Evolutionary conservation across 352 stramenopile species (phyloP).

Genomic region (Phytophthora sansomeana): DNA sequence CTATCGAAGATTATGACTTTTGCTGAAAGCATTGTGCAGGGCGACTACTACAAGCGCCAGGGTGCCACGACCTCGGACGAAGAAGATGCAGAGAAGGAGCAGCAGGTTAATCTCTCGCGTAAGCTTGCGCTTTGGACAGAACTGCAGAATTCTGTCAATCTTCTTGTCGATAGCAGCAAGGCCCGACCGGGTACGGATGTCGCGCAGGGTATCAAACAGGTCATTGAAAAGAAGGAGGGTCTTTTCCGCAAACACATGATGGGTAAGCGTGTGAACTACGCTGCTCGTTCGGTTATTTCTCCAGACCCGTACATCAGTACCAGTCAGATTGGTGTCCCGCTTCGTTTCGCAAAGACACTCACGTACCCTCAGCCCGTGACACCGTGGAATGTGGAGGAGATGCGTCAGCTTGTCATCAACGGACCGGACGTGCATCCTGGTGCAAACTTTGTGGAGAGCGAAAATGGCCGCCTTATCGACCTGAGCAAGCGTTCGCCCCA

Average conservation of each 20-base stretch:
- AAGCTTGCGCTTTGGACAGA: conserved; percentile 98
- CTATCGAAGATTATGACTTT: conserved; percentile 95
- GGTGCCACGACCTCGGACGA: conserved; percentile 59
- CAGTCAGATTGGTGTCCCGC: conserved; percentile 99
- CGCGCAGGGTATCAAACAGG: conserved; percentile 95
- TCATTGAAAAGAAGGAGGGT: conserved; percentile 99
- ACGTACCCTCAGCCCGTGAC: conserved; percentile 99
- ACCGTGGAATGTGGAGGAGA: conserved; percentile 97
- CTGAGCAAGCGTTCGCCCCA: conserved; percentile 93
- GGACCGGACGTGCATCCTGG: conserved; percentile 96
- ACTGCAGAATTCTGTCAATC: conserved; percentile 94
- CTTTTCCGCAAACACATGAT: conserved; percentile 99
- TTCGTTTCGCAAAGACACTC: conserved; percentile 98
- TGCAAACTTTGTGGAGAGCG: conserved; percentile 98
- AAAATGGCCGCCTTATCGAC: conserved; percentile 94
- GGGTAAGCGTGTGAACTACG: conserved; percentile 99
- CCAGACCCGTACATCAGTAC: conserved; percentile 99
- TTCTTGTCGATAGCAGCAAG: conserved; percentile 85
- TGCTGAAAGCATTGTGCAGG: conserved; percentile 91
- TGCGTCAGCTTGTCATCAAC: conserved; percentile 97
- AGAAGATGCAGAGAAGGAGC: conserved; percentile 57
- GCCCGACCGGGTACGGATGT: conserved; percentile 72
- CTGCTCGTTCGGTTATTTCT: conserved; percentile 99
- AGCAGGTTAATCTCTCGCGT: conserved; percentile 83
- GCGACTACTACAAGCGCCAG: conserved; percentile 70